Conservation (phyloP, 75 land plant species). For the Selaginella moellendorffii region DNA sequence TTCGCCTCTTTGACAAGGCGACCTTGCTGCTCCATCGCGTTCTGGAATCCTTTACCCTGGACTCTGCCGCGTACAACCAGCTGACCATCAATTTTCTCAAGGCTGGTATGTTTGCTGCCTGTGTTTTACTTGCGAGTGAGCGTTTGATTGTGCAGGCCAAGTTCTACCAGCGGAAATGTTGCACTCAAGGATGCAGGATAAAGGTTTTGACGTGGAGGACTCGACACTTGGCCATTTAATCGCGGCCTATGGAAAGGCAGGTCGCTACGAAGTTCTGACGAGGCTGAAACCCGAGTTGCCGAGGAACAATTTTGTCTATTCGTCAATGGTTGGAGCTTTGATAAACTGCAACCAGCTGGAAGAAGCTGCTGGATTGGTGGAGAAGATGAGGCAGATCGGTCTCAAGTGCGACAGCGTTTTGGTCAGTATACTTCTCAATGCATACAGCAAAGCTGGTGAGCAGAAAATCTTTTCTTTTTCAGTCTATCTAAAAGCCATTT, state of each 20-base stretch:
- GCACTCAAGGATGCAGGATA: slow-evolving; percentile 19
- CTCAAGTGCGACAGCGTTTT: slow-evolving; percentile 35
- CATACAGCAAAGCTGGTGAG: slow-evolving; percentile 46
- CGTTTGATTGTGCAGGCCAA: slow-evolving; percentile 26
- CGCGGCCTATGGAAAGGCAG: slow-evolving; percentile 36
- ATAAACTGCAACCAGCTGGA: slow-evolving; percentile 36
- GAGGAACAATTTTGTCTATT: slow-evolving; percentile 21
- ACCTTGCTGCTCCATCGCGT: slow-evolving; percentile 21
- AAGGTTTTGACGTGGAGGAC: slow-evolving; percentile 30
- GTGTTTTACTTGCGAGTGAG: not conserved
- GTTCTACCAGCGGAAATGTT: slow-evolving; percentile 36
- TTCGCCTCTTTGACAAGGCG: slow-evolving; percentile 19
- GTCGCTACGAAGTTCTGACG: slow-evolving; percentile 33
- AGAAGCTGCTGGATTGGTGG: slow-evolving; percentile 35
- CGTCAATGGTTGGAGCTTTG: slow-evolving; percentile 55
- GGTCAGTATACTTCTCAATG: slow-evolving; percentile 52
- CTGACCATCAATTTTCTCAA: slow-evolving; percentile 36
- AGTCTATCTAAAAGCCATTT: too few species aligned
- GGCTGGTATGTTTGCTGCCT: slow-evolving; percentile 36
- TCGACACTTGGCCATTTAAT: slow-evolving; percentile 35
- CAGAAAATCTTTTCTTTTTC: too few species aligned
- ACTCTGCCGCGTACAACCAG: slow-evolving; percentile 20
- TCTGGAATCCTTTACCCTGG: slow-evolving; percentile 20
- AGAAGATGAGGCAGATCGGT: slow-evolving; percentile 29
- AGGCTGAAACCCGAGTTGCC: slow-evolving; percentile 20